phyloP scores from a whole-genome alignment of 495 filamentous ascomycete genomes.

The Hypoxylon subgilvum region DNA sequence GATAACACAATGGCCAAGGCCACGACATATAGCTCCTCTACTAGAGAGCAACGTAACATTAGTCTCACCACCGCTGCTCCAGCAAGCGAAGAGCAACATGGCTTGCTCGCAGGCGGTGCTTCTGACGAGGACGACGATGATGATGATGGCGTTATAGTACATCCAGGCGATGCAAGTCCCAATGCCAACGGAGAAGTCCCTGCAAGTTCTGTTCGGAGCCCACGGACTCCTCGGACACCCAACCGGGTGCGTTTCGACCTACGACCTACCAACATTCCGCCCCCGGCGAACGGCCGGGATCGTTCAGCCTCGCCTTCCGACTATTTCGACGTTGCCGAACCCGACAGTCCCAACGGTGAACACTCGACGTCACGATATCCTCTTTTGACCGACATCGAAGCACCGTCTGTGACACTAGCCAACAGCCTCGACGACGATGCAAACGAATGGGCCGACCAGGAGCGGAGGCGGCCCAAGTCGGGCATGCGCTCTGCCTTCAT shows the following conservation, averaged over 20 bases:
- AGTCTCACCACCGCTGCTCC: constrained; percentile 26
- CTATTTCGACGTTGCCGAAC: constrained; percentile 49
- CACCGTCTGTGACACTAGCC: constrained; percentile 84
- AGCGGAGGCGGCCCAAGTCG: constrained; percentile 55
- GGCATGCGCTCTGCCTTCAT: constrained; percentile 70
- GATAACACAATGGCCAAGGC: constrained; percentile 54
- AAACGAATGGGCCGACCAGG: constrained; percentile 49
- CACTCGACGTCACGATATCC: constrained; percentile 59
- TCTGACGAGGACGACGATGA: constrained; percentile 36
- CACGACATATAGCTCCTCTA: constrained; percentile 45
- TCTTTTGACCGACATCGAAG: constrained; percentile 83
- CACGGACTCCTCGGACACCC: constrained; percentile 74
- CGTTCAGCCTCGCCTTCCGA: constrained; percentile 42
- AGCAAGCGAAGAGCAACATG: constrained; percentile 51
- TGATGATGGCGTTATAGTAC: constrained; percentile 47
- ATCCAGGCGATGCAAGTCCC: constrained; percentile 40
- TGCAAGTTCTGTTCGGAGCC: constrained; percentile 49
- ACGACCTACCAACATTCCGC: constrained; percentile 51
- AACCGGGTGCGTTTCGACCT: constrained; percentile 91
- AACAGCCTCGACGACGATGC: constrained; percentile 50
- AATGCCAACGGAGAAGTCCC: constrained; percentile 22
- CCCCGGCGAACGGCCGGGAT: constrained; percentile 38
- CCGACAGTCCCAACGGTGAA: constrained; percentile 51
- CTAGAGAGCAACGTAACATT: constrained; percentile 33
- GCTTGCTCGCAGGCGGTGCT: constrained; percentile 48